A percentile compares a stretch with the other conserved stretches of the same genome.
phyloP scores from a whole-genome alignment of 202 grass and related monocot genomes.

The Musa balbisiana region DNA sequence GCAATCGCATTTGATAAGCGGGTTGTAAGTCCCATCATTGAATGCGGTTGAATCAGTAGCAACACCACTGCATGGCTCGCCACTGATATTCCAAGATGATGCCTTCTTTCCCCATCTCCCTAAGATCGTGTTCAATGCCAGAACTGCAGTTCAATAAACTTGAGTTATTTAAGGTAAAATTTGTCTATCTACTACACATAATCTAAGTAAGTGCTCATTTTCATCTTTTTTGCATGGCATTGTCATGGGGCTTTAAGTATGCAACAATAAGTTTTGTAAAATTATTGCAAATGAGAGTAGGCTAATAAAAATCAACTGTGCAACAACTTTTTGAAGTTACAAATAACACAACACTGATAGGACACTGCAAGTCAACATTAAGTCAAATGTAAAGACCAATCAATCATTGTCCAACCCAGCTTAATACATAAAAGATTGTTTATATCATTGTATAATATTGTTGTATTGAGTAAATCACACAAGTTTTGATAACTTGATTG shows the following conservation, averaged over 20 bases:
- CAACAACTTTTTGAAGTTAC: background rate
- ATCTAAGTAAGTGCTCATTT: background rate
- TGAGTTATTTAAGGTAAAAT: background rate
- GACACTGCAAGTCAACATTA: background rate
- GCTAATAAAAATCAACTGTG: background rate
- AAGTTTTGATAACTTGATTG: background rate
- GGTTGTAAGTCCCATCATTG: background rate
- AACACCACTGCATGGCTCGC: constrained; percentile 5
- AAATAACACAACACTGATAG: background rate
- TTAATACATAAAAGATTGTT: background rate
- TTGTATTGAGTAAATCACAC: background rate
- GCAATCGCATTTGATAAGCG: background rate
- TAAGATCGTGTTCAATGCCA: constrained; percentile 14
- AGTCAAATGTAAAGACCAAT: background rate
- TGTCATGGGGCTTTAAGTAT: too few relatives aligned
- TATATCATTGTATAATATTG: background rate
- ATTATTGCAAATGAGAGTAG: background rate
- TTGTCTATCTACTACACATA: background rate
- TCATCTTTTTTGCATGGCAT: too few relatives aligned
- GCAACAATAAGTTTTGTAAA: too few relatives aligned
- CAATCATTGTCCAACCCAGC: background rate
- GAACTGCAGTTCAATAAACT: constrained; percentile 3
- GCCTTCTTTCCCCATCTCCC: constrained; percentile 6
- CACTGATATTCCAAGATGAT: constrained; percentile 15
- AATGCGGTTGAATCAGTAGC: background rate